These are phyloP conservation scores for Phytophthora europaea DNA, from an alignment of 352 stramenopile genomes.

Conservation along the genomic window DNA sequence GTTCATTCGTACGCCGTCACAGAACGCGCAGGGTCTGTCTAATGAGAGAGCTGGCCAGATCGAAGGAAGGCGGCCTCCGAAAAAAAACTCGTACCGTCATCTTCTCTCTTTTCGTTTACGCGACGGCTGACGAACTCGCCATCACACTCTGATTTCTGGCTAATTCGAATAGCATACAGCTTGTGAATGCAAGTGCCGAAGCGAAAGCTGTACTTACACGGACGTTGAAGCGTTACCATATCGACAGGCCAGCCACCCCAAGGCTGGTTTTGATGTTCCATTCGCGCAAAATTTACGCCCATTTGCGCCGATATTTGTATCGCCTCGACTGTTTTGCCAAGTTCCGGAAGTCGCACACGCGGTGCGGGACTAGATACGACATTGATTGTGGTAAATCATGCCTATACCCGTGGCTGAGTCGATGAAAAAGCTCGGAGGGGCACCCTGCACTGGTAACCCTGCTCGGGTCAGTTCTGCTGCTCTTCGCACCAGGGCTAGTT, in stretches of 20 bases:
- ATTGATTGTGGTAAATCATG: background rate
- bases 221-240: background rate
- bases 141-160: background rate
- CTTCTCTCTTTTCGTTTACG: background rate
- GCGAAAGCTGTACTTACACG: background rate
- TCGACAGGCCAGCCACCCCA: conserved; percentile 4
- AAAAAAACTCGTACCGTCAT: no score
- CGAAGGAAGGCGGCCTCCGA: background rate
- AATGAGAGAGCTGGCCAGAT: background rate
- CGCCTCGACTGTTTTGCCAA: conserved; percentile 1
- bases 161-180: background rate
- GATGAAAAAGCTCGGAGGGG: background rate
- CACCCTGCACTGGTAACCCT: no score
- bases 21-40: background rate
- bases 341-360: background rate
- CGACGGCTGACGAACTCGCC: background rate
- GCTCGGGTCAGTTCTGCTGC: no score
- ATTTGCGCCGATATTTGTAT: conserved; percentile 9
- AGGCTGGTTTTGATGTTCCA: conserved; percentile 7
- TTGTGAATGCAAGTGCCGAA: conserved; percentile 7
- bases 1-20: background rate
- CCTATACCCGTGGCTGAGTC: background rate
- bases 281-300: conserved; percentile 15
- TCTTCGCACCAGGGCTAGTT: background rate
- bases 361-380: background rate